A percentile compares a stretch with the other conserved stretches of the same genome.
Conservation (phyloP, 2,329 filamentous ascomycete genomes). For the Malbranchea zuffiana region DNA sequence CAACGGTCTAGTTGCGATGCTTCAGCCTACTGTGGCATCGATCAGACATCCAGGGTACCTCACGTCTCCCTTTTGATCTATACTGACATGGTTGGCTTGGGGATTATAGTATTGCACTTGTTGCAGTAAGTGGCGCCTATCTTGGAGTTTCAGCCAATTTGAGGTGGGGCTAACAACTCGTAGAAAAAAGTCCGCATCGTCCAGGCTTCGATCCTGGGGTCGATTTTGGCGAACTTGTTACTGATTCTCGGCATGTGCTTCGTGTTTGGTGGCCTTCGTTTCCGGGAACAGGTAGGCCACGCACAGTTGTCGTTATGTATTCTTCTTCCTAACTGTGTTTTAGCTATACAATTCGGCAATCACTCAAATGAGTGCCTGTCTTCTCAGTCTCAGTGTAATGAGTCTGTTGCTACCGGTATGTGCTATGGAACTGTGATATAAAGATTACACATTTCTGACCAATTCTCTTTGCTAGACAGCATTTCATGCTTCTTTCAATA, state of each 20-base stretch:
- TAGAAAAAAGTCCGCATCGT: constrained; percentile 71
- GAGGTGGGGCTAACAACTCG: too few species aligned
- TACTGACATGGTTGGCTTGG: not conserved
- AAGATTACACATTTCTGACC: too few species aligned
- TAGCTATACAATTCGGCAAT: constrained; percentile 86
- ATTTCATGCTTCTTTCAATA: constrained; percentile 76
- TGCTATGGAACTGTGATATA: too few species aligned
- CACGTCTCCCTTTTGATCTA: too few species aligned
- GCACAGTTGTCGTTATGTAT: not conserved
- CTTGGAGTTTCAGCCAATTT: constrained; percentile 54
- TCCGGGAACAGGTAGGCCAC: constrained; percentile 61
- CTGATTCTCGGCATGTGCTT: constrained; percentile 88
- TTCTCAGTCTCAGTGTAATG: constrained; percentile 70
- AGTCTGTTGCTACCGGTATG: constrained; percentile 66
- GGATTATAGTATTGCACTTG: constrained; percentile 55
- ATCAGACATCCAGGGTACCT: too few species aligned
- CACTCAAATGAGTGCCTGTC: constrained; percentile 74
- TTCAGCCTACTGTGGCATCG: too few species aligned
- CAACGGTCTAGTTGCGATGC: too few species aligned
- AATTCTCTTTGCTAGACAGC: constrained; percentile 62
- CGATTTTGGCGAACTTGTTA: constrained; percentile 80
- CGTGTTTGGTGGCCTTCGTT: constrained; percentile 75
- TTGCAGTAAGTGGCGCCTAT: constrained; percentile 43
- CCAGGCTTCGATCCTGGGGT: constrained; percentile 83
- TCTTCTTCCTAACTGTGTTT: not conserved